These are phyloP conservation scores for Trichoderma harzianum DNA, from an alignment of 2,329 filamentous ascomycete genomes.

Conservation along the genomic window DNA sequence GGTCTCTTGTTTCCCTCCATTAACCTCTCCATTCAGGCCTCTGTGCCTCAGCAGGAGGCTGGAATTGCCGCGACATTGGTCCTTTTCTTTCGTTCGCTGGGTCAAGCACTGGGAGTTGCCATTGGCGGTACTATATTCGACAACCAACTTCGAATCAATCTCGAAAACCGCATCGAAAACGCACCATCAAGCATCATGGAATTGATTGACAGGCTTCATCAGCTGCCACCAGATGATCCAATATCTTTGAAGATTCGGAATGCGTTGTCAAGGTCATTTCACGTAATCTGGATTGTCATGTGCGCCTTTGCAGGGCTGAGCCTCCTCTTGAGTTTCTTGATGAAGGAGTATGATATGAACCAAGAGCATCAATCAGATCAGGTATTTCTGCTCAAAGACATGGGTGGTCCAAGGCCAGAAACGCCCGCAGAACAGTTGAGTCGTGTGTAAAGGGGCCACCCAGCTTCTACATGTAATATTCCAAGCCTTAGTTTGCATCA, in stretches of 20 bases:
- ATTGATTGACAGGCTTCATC: neutral
- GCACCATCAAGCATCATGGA: neutral
- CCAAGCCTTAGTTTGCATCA: neutral
- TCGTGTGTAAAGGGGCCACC: neutral
- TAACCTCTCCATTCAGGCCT: neutral
- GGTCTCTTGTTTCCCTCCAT: neutral
- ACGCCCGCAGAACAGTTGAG: neutral
- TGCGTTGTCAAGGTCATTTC: neutral
- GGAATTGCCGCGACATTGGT: neutral
- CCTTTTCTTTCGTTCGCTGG: neutral
- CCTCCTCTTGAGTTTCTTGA: neutral
- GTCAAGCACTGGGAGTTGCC: neutral
- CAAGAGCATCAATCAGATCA: neutral
- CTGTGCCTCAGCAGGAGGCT: neutral
- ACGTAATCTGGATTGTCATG: neutral
- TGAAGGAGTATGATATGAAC: neutral
- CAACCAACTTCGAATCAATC: neutral
- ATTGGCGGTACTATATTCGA: neutral
- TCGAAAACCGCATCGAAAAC: neutral
- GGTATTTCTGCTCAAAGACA: neutral
- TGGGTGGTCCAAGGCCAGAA: neutral
- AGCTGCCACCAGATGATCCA: neutral
- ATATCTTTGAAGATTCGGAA: neutral
- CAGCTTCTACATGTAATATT: neutral
- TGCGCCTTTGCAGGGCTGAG: neutral